phyloP scores from a whole-genome alignment of 495 filamentous ascomycete genomes.

The Bacidia rubella region DNA sequence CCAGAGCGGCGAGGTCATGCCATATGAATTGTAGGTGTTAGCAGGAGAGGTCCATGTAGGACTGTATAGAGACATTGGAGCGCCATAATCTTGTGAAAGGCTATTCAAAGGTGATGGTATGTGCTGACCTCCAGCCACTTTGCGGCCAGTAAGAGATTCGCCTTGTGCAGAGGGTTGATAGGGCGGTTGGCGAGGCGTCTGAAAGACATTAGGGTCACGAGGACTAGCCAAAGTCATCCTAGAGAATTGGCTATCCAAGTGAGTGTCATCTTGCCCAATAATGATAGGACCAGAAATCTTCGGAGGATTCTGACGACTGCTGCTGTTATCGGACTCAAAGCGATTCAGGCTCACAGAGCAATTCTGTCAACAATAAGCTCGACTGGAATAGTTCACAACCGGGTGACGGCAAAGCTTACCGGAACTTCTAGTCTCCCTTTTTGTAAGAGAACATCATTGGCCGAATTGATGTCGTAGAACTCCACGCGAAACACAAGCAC shows the following conservation, averaged over 20 bases:
- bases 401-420: slow-evolving; percentile 29
- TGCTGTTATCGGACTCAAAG: slow-evolving; percentile 9
- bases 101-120: slow-evolving; percentile 6
- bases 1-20: slow-evolving; percentile 10
- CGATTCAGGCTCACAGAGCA: slow-evolving; percentile 16
- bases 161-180: background rate
- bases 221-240: slow-evolving; percentile 7
- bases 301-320: background rate
- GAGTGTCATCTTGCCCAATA: slow-evolving; percentile 11
- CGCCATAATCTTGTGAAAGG: slow-evolving; percentile 2
- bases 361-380: slow-evolving; percentile 14
- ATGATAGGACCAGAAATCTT: slow-evolving; percentile 13
- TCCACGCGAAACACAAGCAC: slow-evolving; percentile 32
- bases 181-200: slow-evolving; percentile 6
- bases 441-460: slow-evolving; percentile 24
- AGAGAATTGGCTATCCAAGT: slow-evolving; percentile 6
- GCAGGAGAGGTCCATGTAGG: slow-evolving; percentile 7
- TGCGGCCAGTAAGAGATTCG: slow-evolving; percentile 8
- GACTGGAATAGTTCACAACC: no score
- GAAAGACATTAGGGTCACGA: slow-evolving; percentile 1
- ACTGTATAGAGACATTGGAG: slow-evolving; percentile 3
- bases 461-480: slow-evolving; percentile 37
- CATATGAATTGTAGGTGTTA: slow-evolving; percentile 3
- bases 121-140: slow-evolving; percentile 5
- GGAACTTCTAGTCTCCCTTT: slow-evolving; percentile 34